Evolutionary conservation across 352 stramenopile genomes (phyloP), one percentile per base, ranked within the genome.

Genomic region (Globisporangium rhizosaccharum): DNA sequence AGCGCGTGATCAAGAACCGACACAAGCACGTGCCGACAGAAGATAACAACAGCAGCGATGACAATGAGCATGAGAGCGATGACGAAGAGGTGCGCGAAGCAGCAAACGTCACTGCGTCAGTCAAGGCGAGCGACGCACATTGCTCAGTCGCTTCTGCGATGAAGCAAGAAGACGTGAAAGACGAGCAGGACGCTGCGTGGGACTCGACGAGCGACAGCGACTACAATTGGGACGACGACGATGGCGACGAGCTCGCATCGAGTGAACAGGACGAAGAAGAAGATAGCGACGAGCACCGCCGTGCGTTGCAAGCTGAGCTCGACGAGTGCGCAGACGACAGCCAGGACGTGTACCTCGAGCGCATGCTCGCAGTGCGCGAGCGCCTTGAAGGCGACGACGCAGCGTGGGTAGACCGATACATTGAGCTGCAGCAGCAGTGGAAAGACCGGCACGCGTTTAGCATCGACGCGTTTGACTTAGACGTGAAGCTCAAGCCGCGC

Each of bases 271-370:
- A 39, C 33, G 61, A 61, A 7, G 59, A 68, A 23, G 69, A 65
- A 36, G 62, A 72, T 23, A 12, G 57, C 15, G 60, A 57, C 30
- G 47, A 69, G 44, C 47, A 61, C 41, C 50, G 44, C 1, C 57
- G 30, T 0, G n/a, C 50, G 14, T 39, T 62, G 9, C 58, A 73
- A 23, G n/a, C 55, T n/a, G 66, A 73, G 41, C 41, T 72, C 10
- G 70, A 76, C 37, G 70, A 76, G 36, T 66, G 60, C 46, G 30
- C 51, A 36, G 54, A 62, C 28, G 60, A 66, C 23, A 46, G 53
- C 9, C 23, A 42, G 23, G 52, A 64, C n/a, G 48, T 64, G 37
- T 63, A 63, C 36, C 42, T 64, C 8, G 23, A 23, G 51, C 51
- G 26, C 33, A 60, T 64, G 36, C 36, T 54, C 42, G 59, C 33